Evolutionary conservation across 1,284 basidiomycete species (phyloP).

Genomic region (Blastosporella zonata): DNA sequence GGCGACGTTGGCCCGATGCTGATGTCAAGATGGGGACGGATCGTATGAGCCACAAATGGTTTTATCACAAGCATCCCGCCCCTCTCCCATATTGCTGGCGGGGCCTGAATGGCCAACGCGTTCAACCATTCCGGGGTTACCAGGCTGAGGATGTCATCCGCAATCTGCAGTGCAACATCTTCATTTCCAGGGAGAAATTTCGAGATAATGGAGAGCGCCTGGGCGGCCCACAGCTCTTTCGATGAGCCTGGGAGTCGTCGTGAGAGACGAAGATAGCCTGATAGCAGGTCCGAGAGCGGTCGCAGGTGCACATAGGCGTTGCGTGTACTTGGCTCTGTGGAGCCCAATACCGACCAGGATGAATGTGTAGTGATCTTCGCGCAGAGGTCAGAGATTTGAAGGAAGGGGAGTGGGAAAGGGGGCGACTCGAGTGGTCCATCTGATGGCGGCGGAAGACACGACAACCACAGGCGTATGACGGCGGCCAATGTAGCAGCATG

Average conservation of each 20-base stretch:
- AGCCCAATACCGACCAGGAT: conserved; percentile 42
- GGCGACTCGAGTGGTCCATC: conserved; percentile 36
- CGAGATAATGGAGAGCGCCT: conserved; percentile 53
- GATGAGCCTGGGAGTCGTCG: conserved; percentile 50
- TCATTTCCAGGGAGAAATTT: conserved; percentile 69
- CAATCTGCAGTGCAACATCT: conserved; percentile 38
- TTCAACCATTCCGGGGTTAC: conserved; percentile 41
- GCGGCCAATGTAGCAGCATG: conserved; percentile 41
- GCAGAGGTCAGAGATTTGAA: conserved; percentile 48
- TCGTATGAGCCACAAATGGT: conserved; percentile 56
- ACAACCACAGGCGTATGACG: conserved; percentile 60
- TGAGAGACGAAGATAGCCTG: conserved; percentile 55
- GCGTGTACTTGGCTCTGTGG: conserved; percentile 18
- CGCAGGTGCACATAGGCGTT: conserved; percentile 41
- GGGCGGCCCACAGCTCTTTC: conserved; percentile 60
- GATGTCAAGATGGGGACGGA: conserved; percentile 33
- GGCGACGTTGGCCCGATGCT: conserved; percentile 46
- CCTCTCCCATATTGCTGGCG: conserved; percentile 46
- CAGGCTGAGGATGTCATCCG: conserved; percentile 37
- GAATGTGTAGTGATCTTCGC: conserved; percentile 47
- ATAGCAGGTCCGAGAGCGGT: conserved; percentile 51
- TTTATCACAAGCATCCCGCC: conserved; percentile 48
- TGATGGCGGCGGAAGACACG: conserved; percentile 47
- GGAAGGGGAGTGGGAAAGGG: conserved; percentile 57
- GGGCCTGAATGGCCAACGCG: conserved; percentile 34